These are phyloP conservation scores for Knoxia roxburghii DNA, from an alignment of 257 asterid genomes.

Conservation along the genomic window DNA sequence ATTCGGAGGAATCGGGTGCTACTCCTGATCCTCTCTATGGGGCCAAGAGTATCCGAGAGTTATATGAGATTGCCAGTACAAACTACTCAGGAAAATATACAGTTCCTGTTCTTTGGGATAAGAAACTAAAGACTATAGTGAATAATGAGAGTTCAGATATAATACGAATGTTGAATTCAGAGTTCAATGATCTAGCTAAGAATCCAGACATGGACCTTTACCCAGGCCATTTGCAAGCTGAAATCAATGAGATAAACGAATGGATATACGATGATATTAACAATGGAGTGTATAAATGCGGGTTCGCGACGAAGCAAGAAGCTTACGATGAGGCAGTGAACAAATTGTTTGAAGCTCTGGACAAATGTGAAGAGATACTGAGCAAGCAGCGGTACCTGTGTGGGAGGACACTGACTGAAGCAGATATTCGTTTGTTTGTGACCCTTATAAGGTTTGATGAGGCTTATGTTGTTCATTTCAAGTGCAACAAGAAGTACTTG, in stretches of 20 bases:
- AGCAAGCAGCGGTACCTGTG: slow-evolving; percentile 70
- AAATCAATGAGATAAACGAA: slow-evolving; percentile 59
- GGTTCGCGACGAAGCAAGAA: slow-evolving; percentile 82
- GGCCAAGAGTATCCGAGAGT: slow-evolving; percentile 60
- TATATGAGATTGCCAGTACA: slow-evolving; percentile 79
- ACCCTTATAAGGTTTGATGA: slow-evolving; percentile 93
- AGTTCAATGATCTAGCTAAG: slow-evolving; percentile 72
- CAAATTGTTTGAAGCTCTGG: slow-evolving; percentile 64
- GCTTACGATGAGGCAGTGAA: slow-evolving; percentile 80
- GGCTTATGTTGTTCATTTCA: slow-evolving; percentile 93
- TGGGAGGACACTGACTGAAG: slow-evolving; percentile 72
- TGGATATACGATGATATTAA: slow-evolving; percentile 72
- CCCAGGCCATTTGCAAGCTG: slow-evolving; percentile 68
- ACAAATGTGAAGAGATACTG: slow-evolving; percentile 77
- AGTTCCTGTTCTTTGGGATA: slow-evolving; percentile 98
- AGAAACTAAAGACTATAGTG: slow-evolving; percentile 72
- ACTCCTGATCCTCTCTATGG: slow-evolving; percentile 71
- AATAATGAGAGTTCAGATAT: slow-evolving; percentile 87
- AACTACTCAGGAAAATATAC: slow-evolving; percentile 78
- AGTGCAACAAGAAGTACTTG: slow-evolving; percentile 75
- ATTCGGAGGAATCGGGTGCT: slow-evolving; percentile 65
- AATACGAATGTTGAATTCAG: slow-evolving; percentile 84
- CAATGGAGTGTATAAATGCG: slow-evolving; percentile 86
- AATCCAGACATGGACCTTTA: slow-evolving; percentile 69
- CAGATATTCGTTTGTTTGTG: slow-evolving; percentile 88